Evolutionary conservation across 1,284 basidiomycete genomes (phyloP).

Genomic region (Bondarzewia mesenterica): DNA sequence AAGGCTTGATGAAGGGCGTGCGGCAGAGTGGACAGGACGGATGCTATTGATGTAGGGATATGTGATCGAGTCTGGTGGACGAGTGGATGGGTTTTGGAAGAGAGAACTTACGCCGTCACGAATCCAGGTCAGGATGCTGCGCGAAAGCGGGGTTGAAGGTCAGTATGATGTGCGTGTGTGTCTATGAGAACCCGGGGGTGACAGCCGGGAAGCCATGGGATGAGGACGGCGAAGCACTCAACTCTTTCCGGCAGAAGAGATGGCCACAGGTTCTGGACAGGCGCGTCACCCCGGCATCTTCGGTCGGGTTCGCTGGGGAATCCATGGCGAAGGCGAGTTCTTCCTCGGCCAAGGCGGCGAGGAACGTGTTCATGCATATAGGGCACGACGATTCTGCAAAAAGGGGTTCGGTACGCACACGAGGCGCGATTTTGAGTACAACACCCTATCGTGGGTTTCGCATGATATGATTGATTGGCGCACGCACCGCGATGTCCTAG

Average conservation of each 20-base stretch:
- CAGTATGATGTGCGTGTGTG: conserved; percentile 1
- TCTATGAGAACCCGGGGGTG: too few species aligned
- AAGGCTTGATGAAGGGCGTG: conserved; percentile 27
- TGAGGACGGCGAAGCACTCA: conserved; percentile 13
- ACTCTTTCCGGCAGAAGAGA: conserved; percentile 72
- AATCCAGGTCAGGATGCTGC: conserved; percentile 60
- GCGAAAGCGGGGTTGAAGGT: neutral
- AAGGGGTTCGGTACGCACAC: neutral
- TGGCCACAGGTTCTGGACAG: conserved; percentile 57
- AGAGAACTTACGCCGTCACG: conserved; percentile 38
- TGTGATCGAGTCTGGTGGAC: neutral
- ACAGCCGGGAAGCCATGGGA: neutral
- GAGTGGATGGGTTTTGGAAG: too few species aligned
- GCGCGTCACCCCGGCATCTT: conserved; percentile 59
- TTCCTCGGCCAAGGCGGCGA: conserved; percentile 61
- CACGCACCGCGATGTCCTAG: conserved; percentile 29
- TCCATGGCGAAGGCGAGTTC: conserved; percentile 66
- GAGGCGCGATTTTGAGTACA: too few species aligned
- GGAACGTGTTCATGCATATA: conserved; percentile 60
- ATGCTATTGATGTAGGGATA: conserved; percentile 31
- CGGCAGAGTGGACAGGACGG: conserved; percentile 59
- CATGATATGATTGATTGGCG: neutral
- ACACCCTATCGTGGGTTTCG: too few species aligned
- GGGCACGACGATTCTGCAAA: conserved; percentile 63
- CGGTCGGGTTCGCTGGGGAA: conserved; percentile 60